A percentile compares a stretch with the other conserved stretches of the same genome.
phyloP scores from a whole-genome alignment of 2,329 filamentous ascomycete genomes.

The Dactylella cylindrospora region DNA sequence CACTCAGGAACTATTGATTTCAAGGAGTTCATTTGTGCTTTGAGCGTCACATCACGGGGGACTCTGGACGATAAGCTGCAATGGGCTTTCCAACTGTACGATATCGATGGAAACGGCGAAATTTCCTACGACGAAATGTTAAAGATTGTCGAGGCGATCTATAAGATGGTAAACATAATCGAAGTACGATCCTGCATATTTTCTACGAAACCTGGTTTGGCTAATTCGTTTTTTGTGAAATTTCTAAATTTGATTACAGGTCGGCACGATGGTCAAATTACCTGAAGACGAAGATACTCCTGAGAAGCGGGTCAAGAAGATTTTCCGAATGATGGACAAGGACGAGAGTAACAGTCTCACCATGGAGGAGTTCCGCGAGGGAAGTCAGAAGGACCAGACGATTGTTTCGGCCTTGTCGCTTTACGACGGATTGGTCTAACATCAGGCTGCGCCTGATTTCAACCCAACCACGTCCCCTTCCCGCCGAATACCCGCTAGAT shows the following conservation, averaged over 20 bases:
- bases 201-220: conserved; percentile 18
- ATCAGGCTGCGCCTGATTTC: too few relatives aligned
- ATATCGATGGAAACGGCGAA: conserved; percentile 98
- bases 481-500: conserved; percentile 2
- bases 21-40: conserved; percentile 98
- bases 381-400: conserved; percentile 96
- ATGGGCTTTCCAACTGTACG: conserved; percentile 99
- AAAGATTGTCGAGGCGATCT: conserved; percentile 97
- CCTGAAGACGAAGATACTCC: conserved; percentile 98
- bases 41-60: conserved; percentile 93
- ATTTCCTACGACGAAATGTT: conserved; percentile 99
- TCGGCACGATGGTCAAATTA: conserved; percentile 98
- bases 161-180: conserved; percentile 94
- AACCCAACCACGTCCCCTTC: too few relatives aligned
- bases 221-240: conserved; percentile 24
- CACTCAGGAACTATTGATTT: conserved; percentile 98
- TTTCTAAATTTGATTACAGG: conserved; percentile 58
- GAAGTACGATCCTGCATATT: background rate
- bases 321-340: conserved; percentile 99
- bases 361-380: conserved; percentile 98
- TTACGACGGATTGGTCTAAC: conserved; percentile 88
- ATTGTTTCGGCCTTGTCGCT: conserved; percentile 95
- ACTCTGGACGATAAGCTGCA: conserved; percentile 99
- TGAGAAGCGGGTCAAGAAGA: conserved; percentile 96
- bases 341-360: conserved; percentile 97